Evolutionary conservation across 2,329 filamentous ascomycete genomes (phyloP).

Genomic region (Paraconiothyrium brasiliense): DNA sequence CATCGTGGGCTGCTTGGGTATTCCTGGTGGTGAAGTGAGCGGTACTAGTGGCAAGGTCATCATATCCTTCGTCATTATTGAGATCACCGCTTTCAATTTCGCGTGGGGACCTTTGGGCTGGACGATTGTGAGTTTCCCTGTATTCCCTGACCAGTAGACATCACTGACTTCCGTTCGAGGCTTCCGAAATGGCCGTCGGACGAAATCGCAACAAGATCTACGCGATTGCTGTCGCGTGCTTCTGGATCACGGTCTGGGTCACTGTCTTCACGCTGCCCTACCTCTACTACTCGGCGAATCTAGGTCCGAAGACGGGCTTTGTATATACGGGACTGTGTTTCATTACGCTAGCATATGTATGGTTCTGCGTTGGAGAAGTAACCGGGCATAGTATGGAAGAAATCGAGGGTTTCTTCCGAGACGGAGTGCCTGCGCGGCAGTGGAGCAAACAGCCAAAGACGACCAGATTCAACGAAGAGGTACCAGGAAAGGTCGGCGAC

Average conservation of each 20-base stretch:
- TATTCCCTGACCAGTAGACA: background rate
- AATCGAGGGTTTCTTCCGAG: slow-evolving; percentile 52
- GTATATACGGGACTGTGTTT: slow-evolving; percentile 49
- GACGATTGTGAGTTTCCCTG: slow-evolving; percentile 43
- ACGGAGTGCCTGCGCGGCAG: slow-evolving; percentile 31
- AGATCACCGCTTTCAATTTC: slow-evolving; percentile 58
- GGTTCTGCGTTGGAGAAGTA: slow-evolving; percentile 55
- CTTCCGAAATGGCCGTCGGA: slow-evolving; percentile 59
- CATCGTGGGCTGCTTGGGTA: slow-evolving; percentile 55
- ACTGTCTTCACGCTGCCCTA: slow-evolving; percentile 54
- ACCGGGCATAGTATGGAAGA: slow-evolving; percentile 49
- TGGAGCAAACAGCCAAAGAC: slow-evolving; percentile 11
- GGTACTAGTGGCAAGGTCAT: slow-evolving; percentile 51
- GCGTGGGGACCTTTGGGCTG: slow-evolving; percentile 54
- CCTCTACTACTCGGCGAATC: slow-evolving; percentile 52
- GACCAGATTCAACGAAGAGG: background rate
- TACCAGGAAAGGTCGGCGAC: background rate
- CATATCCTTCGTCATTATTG: slow-evolving; percentile 55
- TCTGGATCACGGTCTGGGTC: slow-evolving; percentile 55
- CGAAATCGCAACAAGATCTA: slow-evolving; percentile 60
- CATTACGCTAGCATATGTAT: slow-evolving; percentile 50
- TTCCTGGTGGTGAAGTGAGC: slow-evolving; percentile 37
- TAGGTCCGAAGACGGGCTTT: slow-evolving; percentile 54
- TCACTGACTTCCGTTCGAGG: slow-evolving; percentile 27
- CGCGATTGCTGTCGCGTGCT: slow-evolving; percentile 54